Conservation (phyloP, 768 basidiomycete genomes). For the Neoboletus brunneissimus region DNA sequence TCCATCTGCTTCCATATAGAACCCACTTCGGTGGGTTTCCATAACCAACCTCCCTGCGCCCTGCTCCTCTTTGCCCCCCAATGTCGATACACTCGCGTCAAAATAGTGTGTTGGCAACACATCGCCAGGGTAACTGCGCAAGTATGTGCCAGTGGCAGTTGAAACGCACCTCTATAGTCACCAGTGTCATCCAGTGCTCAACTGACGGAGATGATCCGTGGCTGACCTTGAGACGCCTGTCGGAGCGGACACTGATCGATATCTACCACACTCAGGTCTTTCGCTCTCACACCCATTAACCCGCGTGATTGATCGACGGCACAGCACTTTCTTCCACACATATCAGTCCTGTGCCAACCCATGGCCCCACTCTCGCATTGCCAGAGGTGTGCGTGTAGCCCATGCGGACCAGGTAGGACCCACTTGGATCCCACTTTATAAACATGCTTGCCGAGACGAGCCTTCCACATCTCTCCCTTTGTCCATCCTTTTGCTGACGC, state of each 20-base stretch:
- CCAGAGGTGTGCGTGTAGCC: background rate
- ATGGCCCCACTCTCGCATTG: background rate
- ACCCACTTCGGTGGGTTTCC: background rate
- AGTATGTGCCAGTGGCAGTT: background rate
- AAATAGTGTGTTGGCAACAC: background rate
- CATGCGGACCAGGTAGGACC: background rate
- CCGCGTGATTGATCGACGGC: background rate
- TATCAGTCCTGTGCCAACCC: background rate
- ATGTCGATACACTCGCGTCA: background rate
- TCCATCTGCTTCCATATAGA: background rate
- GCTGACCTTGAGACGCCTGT: background rate
- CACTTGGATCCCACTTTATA: background rate
- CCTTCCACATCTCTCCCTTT: background rate
- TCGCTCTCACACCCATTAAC: background rate
- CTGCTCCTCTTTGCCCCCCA: background rate
- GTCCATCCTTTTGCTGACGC: background rate
- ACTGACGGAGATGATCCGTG: constrained; percentile 2
- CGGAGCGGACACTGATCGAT: background rate
- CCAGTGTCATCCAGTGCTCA: background rate
- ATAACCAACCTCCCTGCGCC: background rate
- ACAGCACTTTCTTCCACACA: background rate
- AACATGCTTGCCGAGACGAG: background rate
- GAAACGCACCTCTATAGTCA: background rate
- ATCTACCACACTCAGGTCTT: background rate
- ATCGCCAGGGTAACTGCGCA: background rate